phyloP scores from a whole-genome alignment of 352 stramenopile genomes.

The Phytophthora fragariaefolia region DNA sequence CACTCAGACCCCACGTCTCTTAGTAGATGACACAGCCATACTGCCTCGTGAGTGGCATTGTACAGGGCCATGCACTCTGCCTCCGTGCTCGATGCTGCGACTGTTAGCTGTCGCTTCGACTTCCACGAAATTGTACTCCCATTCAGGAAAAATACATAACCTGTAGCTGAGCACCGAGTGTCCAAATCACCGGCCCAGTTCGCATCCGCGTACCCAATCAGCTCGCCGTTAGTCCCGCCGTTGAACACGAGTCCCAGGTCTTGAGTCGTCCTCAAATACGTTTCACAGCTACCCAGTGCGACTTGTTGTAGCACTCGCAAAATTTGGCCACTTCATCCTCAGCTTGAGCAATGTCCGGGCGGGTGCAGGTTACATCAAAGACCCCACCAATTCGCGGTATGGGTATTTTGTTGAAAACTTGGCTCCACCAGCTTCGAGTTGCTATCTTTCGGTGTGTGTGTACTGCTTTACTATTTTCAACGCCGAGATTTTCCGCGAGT shows the following conservation, averaged over 20 bases:
- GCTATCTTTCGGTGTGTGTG: constrained; percentile 12
- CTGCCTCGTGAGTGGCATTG: neutral
- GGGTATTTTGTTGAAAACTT: neutral
- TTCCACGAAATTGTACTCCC: constrained; percentile 6
- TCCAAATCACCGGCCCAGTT: constrained; percentile 1
- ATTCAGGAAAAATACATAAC: constrained; percentile 1
- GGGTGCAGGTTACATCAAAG: constrained; percentile 11
- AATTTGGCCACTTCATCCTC: neutral
- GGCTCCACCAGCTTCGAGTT: constrained; percentile 6
- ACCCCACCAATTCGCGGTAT: constrained; percentile 8
- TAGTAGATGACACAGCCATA: neutral
- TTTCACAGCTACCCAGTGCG: neutral
- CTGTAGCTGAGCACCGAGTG: neutral
- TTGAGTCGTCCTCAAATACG: neutral
- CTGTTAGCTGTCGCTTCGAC: neutral
- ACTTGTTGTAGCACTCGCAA: neutral
- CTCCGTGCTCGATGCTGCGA: neutral
- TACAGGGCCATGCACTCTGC: constrained; percentile 1
- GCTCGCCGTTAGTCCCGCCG: neutral
- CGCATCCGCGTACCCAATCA: neutral
- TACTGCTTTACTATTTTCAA: constrained; percentile 1
- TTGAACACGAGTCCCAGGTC: constrained; percentile 2
- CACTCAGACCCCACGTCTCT: neutral
- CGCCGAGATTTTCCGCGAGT: constrained; percentile 1
- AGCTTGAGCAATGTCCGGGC: neutral